Percentiles rank a stretch among this genome's conserved stretches.
These are phyloP conservation scores for Arachnomyces sp. DNA, from an alignment of 2,329 filamentous ascomycete genomes.

Conservation along the genomic window DNA sequence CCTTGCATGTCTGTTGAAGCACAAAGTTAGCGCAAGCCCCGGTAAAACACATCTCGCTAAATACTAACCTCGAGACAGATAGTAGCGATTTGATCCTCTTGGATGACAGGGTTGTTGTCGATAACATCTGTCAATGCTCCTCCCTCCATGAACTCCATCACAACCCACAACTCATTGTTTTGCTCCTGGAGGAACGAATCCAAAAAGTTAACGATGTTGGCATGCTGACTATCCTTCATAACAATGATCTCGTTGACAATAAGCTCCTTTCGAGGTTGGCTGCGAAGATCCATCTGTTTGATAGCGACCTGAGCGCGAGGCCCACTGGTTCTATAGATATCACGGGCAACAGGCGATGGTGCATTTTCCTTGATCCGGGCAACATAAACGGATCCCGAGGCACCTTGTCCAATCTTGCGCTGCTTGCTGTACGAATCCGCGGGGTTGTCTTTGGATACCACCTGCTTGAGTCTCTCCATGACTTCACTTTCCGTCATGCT, in stretches of 20 bases:
- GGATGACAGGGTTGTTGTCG: constrained; percentile 90
- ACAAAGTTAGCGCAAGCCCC: constrained; percentile 11
- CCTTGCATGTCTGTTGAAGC: constrained; percentile 76
- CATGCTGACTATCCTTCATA: constrained; percentile 98
- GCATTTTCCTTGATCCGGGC: constrained; percentile 88
- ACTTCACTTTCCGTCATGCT: constrained; percentile 96
- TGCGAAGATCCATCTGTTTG: constrained; percentile 98
- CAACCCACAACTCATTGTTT: constrained; percentile 93
- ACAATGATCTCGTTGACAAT: constrained; percentile 99
- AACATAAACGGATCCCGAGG: constrained; percentile 95
- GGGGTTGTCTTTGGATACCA: constrained; percentile 91
- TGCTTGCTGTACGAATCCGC: constrained; percentile 96
- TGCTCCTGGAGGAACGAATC: constrained; percentile 95
- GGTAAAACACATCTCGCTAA: neutral
- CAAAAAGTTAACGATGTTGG: constrained; percentile 98
- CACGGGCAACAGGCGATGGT: constrained; percentile 68
- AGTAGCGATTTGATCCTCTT: constrained; percentile 94
- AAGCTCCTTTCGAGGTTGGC: constrained; percentile 93
- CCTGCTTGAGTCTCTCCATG: constrained; percentile 89
- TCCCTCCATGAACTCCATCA: constrained; percentile 99
- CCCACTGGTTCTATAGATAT: constrained; percentile 72
- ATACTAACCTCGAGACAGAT: constrained; percentile 83
- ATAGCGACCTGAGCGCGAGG: constrained; percentile 86
- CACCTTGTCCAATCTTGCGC: constrained; percentile 98
- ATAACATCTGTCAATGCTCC: constrained; percentile 97